Conservation (phyloP, 2,329 filamentous ascomycete genomes). For the Calonectria pauciramosa region DNA sequence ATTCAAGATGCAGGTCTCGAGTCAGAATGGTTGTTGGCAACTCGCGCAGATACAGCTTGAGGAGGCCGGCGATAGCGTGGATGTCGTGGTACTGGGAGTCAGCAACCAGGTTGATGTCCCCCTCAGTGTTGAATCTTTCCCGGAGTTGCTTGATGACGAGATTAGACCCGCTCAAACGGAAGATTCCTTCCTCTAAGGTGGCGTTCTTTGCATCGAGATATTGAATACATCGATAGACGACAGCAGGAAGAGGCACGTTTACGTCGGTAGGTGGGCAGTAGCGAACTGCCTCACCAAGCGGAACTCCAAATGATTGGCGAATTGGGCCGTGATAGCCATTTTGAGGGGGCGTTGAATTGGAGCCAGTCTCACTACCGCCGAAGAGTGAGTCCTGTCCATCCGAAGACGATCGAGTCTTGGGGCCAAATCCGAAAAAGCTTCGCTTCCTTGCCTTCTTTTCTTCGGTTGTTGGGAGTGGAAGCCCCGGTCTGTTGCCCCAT, state of each 20-base stretch:
- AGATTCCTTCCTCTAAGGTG: constrained; percentile 91
- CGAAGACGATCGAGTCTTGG: constrained; percentile 70
- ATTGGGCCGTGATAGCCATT: constrained; percentile 66
- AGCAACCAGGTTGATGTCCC: constrained; percentile 87
- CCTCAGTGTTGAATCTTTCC: constrained; percentile 93
- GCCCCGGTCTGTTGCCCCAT: constrained; percentile 85
- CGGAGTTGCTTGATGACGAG: constrained; percentile 91
- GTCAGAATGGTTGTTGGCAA: constrained; percentile 93
- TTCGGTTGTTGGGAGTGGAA: constrained; percentile 66
- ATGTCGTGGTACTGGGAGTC: constrained; percentile 94
- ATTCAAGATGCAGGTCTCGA: constrained; percentile 89
- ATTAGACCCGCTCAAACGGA: constrained; percentile 96
- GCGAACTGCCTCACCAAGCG: constrained; percentile 87
- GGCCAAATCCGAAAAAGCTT: constrained; percentile 79
- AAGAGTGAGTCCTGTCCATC: constrained; percentile 71
- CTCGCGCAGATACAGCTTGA: constrained; percentile 95
- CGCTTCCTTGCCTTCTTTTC: constrained; percentile 88
- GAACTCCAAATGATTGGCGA: constrained; percentile 85
- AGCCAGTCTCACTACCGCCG: constrained; percentile 61
- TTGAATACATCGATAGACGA: constrained; percentile 95
- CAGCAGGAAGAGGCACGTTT: constrained; percentile 84
- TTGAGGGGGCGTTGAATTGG: constrained; percentile 59
- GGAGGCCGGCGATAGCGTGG: constrained; percentile 91
- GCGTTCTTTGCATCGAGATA: constrained; percentile 90
- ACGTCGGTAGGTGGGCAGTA: constrained; percentile 81